phyloP scores from a whole-genome alignment of 768 basidiomycete species.

The Hericium alpestre region DNA sequence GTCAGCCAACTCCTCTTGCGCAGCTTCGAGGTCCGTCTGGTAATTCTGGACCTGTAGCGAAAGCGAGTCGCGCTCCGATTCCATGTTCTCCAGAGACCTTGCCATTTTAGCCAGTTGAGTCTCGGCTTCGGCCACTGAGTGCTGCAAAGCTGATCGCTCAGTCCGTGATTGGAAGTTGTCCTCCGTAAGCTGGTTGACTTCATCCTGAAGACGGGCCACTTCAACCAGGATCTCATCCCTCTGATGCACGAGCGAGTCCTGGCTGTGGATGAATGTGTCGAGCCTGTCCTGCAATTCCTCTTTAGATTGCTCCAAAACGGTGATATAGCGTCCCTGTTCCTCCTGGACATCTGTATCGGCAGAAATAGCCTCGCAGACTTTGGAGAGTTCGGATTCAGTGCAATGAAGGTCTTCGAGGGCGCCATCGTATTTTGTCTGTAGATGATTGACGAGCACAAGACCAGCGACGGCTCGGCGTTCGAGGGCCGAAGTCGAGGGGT shows the following conservation, averaged over 20 bases:
- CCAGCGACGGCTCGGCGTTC: conserved; percentile 7
- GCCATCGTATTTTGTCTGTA: conserved; percentile 10
- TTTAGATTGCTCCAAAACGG: conserved; percentile 1
- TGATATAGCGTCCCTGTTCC: background rate
- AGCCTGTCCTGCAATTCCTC: background rate
- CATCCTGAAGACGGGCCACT: conserved; percentile 4
- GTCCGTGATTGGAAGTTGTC: conserved; percentile 3
- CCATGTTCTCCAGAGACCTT: conserved; percentile 41
- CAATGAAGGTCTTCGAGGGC: background rate
- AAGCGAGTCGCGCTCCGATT: conserved; percentile 58
- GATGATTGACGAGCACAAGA: conserved; percentile 12
- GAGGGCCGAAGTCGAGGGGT: background rate
- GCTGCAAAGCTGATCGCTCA: conserved; percentile 6
- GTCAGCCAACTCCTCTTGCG: conserved; percentile 42
- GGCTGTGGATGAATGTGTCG: background rate
- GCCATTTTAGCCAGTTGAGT: conserved; percentile 34
- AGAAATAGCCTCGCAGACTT: background rate
- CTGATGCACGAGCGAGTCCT: background rate
- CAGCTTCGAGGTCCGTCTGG: conserved; percentile 42
- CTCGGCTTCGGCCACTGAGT: conserved; percentile 30
- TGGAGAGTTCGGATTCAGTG: background rate
- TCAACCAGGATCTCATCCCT: conserved; percentile 7
- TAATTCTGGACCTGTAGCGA: conserved; percentile 55
- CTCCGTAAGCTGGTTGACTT: background rate
- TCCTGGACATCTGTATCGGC: background rate